Percentiles rank a stretch among this genome's conserved stretches.
Conservation (phyloP, 2,329 filamentous ascomycete genomes). For the Tolypocladium album region DNA sequence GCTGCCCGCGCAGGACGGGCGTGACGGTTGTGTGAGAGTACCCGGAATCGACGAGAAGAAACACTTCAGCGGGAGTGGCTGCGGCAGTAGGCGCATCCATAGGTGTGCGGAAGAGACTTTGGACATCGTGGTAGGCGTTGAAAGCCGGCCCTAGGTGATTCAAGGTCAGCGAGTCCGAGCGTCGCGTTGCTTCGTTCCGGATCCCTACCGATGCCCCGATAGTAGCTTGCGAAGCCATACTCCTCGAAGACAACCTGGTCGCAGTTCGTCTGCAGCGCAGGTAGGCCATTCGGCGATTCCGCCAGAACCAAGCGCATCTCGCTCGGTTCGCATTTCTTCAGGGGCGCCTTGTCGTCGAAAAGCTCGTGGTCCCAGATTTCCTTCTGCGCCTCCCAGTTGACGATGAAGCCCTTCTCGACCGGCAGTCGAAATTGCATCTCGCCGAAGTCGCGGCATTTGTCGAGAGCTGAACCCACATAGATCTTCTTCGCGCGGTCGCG, state of each 20-base stretch:
- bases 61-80: constrained; percentile 57
- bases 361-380: constrained; percentile 93
- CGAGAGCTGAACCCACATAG: constrained; percentile 71
- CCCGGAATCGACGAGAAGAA: constrained; percentile 84
- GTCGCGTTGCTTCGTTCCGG: neutral
- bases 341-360: constrained; percentile 56
- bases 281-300: constrained; percentile 76
- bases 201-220: constrained; percentile 55
- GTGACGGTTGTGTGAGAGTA: constrained; percentile 91
- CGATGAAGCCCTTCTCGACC: constrained; percentile 87
- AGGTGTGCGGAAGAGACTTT: constrained; percentile 54
- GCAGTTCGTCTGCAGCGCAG: constrained; percentile 74
- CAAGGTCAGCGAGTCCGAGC: constrained; percentile 1
- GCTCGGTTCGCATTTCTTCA: constrained; percentile 57
- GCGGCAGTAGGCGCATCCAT: constrained; percentile 29
- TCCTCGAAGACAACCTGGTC: constrained; percentile 98
- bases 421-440: constrained; percentile 80
- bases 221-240: constrained; percentile 84
- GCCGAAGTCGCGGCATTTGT: constrained; percentile 75
- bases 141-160: constrained; percentile 50
- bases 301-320: constrained; percentile 78
- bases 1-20: constrained; percentile 69
- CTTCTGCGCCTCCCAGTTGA: constrained; percentile 94
- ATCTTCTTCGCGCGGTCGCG: constrained; percentile 68
- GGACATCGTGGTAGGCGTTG: constrained; percentile 74